Conservation (phyloP, 345 rosid genomes). For the Litchi chinensis region DNA sequence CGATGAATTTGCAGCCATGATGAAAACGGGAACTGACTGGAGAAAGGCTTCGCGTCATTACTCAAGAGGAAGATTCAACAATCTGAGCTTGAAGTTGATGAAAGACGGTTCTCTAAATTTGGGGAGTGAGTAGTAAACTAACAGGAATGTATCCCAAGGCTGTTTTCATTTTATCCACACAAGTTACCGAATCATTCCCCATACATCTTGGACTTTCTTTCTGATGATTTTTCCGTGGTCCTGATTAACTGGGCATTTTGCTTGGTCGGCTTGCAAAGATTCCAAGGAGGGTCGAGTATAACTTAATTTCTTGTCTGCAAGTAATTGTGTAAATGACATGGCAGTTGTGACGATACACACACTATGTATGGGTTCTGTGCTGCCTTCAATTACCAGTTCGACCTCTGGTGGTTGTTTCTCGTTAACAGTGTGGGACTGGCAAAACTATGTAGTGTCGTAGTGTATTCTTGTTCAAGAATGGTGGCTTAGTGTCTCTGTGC, state of each 20-base stretch:
- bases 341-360: slow-evolving; percentile 21
- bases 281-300: slow-evolving; percentile 5
- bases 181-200: slow-evolving; percentile 26
- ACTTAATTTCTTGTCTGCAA: slow-evolving; percentile 25
- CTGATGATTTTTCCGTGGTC: slow-evolving; percentile 33
- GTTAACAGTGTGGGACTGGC: slow-evolving; percentile 29
- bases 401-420: slow-evolving; percentile 30
- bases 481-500: neutral
- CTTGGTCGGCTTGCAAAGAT: slow-evolving; percentile 24
- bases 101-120: slow-evolving; percentile 94
- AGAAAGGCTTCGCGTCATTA: slow-evolving; percentile 99
- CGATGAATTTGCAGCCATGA: slow-evolving; percentile 97
- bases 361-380: slow-evolving; percentile 26
- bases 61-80: slow-evolving; percentile 98
- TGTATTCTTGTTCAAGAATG: slow-evolving; percentile 25
- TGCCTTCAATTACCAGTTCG: slow-evolving; percentile 13
- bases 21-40: slow-evolving; percentile 99
- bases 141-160: slow-evolving; percentile 14
- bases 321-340: slow-evolving; percentile 32
- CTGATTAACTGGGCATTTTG: slow-evolving; percentile 25
- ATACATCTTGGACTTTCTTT: slow-evolving; percentile 32
- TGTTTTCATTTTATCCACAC: slow-evolving; percentile 18
- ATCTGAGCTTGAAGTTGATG: slow-evolving; percentile 94
- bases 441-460: slow-evolving; percentile 30
- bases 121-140: slow-evolving; percentile 56